Evolutionary conservation across 495 filamentous ascomycete species (phyloP).

Genomic region (Penicillium turbatum): DNA sequence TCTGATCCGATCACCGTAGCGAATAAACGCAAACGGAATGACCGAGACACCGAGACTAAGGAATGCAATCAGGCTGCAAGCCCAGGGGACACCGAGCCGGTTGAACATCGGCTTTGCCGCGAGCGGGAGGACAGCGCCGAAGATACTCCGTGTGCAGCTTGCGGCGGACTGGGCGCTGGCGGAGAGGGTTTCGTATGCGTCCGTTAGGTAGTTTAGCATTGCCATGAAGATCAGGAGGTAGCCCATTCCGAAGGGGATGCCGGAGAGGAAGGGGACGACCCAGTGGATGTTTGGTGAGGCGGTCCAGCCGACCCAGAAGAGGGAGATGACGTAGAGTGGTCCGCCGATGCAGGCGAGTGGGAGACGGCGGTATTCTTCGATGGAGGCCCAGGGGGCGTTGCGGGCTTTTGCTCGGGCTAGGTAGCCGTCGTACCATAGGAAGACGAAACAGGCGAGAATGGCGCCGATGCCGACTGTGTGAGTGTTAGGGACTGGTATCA

Average conservation of each 20-base stretch:
- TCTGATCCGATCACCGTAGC: conserved; percentile 33
- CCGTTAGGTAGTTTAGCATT: conserved; percentile 15
- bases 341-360: conserved; percentile 41
- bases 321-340: conserved; percentile 35
- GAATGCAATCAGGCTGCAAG: conserved; percentile 40
- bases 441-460: conserved; percentile 29
- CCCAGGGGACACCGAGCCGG: conserved; percentile 41
- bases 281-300: conserved; percentile 35
- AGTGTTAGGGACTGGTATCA: neutral
- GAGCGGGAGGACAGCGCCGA: conserved; percentile 42
- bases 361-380: conserved; percentile 39
- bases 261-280: conserved; percentile 37
- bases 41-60: conserved; percentile 31
- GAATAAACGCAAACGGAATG: conserved; percentile 37
- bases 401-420: conserved; percentile 34
- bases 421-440: conserved; percentile 39
- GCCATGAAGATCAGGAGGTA: conserved; percentile 36
- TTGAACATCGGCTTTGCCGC: conserved; percentile 40
- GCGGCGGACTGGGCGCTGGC: conserved; percentile 42
- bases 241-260: conserved; percentile 38
- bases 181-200: conserved; percentile 42
- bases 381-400: conserved; percentile 32
- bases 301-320: conserved; percentile 42
- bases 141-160: conserved; percentile 36
- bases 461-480: conserved; percentile 31